Base-by-base conservation (phyloP, 192 early-diverging fungal species). In the Linnemannia hyalina region DNA sequence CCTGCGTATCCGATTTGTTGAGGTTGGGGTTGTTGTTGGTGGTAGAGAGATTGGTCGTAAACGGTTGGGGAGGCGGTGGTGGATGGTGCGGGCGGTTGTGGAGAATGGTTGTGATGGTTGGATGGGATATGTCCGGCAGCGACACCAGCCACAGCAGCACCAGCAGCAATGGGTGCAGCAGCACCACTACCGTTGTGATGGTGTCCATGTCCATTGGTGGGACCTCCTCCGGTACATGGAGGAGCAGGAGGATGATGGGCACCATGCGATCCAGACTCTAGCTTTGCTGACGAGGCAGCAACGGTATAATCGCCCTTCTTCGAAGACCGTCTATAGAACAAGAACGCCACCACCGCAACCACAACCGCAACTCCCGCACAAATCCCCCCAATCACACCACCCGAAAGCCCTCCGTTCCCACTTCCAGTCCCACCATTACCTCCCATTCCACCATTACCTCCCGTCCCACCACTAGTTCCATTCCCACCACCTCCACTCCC, bases 371-470 rank as follows among this genome's bases (percentile, higher is more conserved):
- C 81, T 49, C 44, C 81, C 18, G 70, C 76, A 54, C 46, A 57
- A 55, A 83, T 78, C 23, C 75, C 81, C 49, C 71, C 81, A 40
- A 83, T 83, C 26, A 38, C 70, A 10, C 44, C 81, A 40, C 76
- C 38, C 1, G 81, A 63, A 9, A 78, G 38, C 0, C 72, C 80
- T 23, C 54, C 15, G 22, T 18, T 68, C 7, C 70, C 70, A 22
- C 20, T 32, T 38, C 46, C 72, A 36, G 20, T 44, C 1, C 32
- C 42, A 23, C 60, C 32, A 49, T 41, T 63, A 46, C 36, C 60
- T 15, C 38, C 57, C 8, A 6, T 63, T 23, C 29, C 32, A 3
- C 72, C 72, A 23, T 29, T 44, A 2, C 29, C 41, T 32, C 54
- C n/a, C 32, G 7, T 70, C 29, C 36, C 29, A 38, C 68, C 60